Base-by-base conservation (phyloP, 441 rosid species). In the Arabidopsis hybrid region DNA sequence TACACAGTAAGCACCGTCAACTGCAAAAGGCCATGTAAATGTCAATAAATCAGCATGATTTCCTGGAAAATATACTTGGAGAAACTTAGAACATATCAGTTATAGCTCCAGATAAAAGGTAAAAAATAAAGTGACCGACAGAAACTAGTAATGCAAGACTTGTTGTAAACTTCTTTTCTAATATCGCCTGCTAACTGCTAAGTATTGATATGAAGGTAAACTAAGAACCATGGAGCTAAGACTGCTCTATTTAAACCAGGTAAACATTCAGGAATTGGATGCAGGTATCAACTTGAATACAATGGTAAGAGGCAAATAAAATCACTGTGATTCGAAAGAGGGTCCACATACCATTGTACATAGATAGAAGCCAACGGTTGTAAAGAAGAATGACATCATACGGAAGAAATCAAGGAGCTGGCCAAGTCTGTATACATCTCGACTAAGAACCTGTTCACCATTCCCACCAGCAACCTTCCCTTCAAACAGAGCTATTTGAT, bases 381-480 rank as follows among this genome's bases (percentile, higher is more conserved):
- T 96, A 73, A 96, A 91, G 89, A 86, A 96, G 79, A 88, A 96
- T 40, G 99, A 93, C 97, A 96, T 83, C 99, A 96, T 93, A 69
- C 99, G 80, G 58, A 96, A 93, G 83, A 96, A 96, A 84, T 96
- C 99, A 80, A 93, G 93, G 64, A 93, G 98, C 87, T 91, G 99
- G 71, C 98, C 98, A 21, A 96, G 97, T 85, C 99, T 89, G 90
- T 93, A 96, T 50, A 93, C 85, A 77, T 96, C 99, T 75, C 99
- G 89, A 75, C 99, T 96, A 74, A 96, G 97, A 82, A 96, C 97
- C 86, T 96, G 99, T 83, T 93, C 99, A 14, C 99, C 99, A 51
- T 96, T 96, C 72, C 99, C 99, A 80, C 96, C 93, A 71, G 99
- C 94, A 64, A 93, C 99, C 84, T 96, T 96, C 72, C 99, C 99